A percentile compares a stretch with the other conserved stretches of the same genome.
Evolutionary conservation across 2,329 filamentous ascomycete species (phyloP).

Genomic region (Corniculantispora saksenae): DNA sequence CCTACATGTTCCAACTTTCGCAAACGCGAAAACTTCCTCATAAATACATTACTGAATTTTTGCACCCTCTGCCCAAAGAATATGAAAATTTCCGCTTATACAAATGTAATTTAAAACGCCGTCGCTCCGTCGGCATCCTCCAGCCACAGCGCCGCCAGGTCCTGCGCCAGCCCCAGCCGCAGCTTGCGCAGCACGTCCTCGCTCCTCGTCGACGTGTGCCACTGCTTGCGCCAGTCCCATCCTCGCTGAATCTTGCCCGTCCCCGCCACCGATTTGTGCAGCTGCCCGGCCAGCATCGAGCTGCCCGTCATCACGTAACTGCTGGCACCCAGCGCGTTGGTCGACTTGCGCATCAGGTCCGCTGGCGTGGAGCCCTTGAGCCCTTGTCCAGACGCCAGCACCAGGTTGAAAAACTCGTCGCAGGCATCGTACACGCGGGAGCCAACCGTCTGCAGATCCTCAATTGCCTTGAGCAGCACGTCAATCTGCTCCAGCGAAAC

Average conservation of each 20-base stretch:
- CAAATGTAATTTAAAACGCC: conserved; percentile 35
- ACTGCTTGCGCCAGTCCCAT: conserved; percentile 79
- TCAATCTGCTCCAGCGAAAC: conserved; percentile 74
- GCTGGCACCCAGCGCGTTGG: conserved; percentile 54
- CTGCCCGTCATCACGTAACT: conserved; percentile 73
- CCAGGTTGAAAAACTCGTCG: conserved; percentile 76
- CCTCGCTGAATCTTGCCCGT: conserved; percentile 58
- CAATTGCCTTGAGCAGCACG: conserved; percentile 72
- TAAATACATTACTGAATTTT: background rate
- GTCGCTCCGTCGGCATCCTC: conserved; percentile 62
- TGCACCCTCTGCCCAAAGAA: conserved; percentile 4
- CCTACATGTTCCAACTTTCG: conserved; percentile 3
- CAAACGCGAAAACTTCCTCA: background rate
- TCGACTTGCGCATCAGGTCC: conserved; percentile 64
- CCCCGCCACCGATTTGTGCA: conserved; percentile 60
- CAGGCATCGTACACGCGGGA: conserved; percentile 71
- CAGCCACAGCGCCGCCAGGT: conserved; percentile 70
- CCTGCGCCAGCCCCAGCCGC: conserved; percentile 71
- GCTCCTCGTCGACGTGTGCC: conserved; percentile 66
- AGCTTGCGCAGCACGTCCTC: conserved; percentile 72
- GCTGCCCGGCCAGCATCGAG: conserved; percentile 65
- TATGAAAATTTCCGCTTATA: background rate
- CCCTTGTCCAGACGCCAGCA: conserved; percentile 69
- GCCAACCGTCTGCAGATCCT: conserved; percentile 76
- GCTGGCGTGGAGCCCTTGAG: conserved; percentile 63